Evolutionary conservation across 805 yeast species (phyloP).

Genomic region (Saccharomycopsis oosterbeekiorum): DNA sequence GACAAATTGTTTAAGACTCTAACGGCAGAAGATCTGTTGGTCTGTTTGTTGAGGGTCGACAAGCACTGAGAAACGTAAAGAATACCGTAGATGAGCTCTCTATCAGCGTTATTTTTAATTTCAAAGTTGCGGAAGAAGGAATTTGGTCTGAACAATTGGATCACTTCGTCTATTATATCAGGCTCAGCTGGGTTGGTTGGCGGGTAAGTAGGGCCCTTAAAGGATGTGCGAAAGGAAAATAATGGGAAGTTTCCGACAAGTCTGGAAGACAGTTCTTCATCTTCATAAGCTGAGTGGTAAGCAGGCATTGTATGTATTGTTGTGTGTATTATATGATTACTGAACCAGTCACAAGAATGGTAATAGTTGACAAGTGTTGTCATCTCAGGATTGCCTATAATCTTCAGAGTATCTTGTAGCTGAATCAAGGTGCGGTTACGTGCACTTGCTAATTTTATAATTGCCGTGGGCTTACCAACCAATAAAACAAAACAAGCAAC

Average conservation of each 20-base stretch:
- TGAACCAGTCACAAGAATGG: neutral
- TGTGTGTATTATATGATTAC: slow-evolving; percentile 15
- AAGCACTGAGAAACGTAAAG: slow-evolving; percentile 81
- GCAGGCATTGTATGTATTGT: slow-evolving; percentile 30
- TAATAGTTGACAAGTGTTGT: neutral
- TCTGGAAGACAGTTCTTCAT: slow-evolving; percentile 51
- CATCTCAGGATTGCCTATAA: neutral
- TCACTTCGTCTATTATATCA: slow-evolving; percentile 84
- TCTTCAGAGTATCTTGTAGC: neutral
- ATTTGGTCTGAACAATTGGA: slow-evolving; percentile 91
- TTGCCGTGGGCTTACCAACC: neutral
- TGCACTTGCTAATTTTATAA: neutral
- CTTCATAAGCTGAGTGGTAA: slow-evolving; percentile 69
- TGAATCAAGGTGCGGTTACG: neutral
- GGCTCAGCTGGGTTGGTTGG: slow-evolving; percentile 47
- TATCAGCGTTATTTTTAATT: slow-evolving; percentile 90
- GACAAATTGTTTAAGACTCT: slow-evolving; percentile 74
- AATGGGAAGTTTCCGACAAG: slow-evolving; percentile 68
- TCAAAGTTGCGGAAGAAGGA: slow-evolving; percentile 95
- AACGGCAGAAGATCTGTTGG: slow-evolving; percentile 48
- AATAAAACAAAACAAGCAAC: neutral
- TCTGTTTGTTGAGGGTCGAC: slow-evolving; percentile 42
- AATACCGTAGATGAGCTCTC: slow-evolving; percentile 89
- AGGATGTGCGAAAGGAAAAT: slow-evolving; percentile 75
- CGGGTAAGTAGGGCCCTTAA: slow-evolving; percentile 88